A percentile compares a stretch with the other conserved stretches of the same genome.
Conservation (phyloP, 2,329 filamentous ascomycete species). For the Verticillium nubilum region DNA sequence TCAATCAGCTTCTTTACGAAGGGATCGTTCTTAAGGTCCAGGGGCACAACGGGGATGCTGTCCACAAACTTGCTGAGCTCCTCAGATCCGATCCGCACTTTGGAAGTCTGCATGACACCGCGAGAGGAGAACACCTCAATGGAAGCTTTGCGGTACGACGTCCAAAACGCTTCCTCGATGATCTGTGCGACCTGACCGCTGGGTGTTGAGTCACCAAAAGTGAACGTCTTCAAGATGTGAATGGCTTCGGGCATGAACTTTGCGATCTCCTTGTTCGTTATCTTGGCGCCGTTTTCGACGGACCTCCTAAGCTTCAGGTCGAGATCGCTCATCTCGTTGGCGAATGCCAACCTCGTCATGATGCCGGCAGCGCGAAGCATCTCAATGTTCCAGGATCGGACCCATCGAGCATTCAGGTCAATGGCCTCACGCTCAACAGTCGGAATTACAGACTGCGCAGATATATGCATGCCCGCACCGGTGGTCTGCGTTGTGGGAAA, state of each 20-base stretch:
- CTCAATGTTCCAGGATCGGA: slow-evolving; percentile 92
- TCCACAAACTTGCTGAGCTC: slow-evolving; percentile 70
- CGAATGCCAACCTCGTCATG: slow-evolving; percentile 80
- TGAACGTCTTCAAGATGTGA: slow-evolving; percentile 82
- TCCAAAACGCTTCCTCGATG: slow-evolving; percentile 96
- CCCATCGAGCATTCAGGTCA: slow-evolving; percentile 91
- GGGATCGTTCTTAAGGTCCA: slow-evolving; percentile 63
- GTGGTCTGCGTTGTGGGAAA: slow-evolving; percentile 98
- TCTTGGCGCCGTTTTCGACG: slow-evolving; percentile 40
- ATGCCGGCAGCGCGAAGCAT: slow-evolving; percentile 89
- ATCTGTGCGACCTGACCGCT: slow-evolving; percentile 76
- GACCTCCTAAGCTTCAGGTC: slow-evolving; percentile 51
- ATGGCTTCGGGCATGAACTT: slow-evolving; percentile 71
- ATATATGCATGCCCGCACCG: slow-evolving; percentile 87
- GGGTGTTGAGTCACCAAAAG: slow-evolving; percentile 84
- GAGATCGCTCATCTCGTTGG: slow-evolving; percentile 78
- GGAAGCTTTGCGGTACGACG: slow-evolving; percentile 71
- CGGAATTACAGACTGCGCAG: slow-evolving; percentile 91
- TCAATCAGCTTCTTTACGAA: slow-evolving; percentile 79
- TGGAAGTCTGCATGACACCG: slow-evolving; percentile 78
- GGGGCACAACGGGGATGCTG: slow-evolving; percentile 79
- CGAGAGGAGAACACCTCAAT: slow-evolving; percentile 86
- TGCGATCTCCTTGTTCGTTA: slow-evolving; percentile 58
- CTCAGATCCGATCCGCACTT: slow-evolving; percentile 71
- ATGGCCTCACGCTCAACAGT: slow-evolving; percentile 97